phyloP scores from a whole-genome alignment of 108 stramenopile species.

The Parietichytrium sp. region DNA sequence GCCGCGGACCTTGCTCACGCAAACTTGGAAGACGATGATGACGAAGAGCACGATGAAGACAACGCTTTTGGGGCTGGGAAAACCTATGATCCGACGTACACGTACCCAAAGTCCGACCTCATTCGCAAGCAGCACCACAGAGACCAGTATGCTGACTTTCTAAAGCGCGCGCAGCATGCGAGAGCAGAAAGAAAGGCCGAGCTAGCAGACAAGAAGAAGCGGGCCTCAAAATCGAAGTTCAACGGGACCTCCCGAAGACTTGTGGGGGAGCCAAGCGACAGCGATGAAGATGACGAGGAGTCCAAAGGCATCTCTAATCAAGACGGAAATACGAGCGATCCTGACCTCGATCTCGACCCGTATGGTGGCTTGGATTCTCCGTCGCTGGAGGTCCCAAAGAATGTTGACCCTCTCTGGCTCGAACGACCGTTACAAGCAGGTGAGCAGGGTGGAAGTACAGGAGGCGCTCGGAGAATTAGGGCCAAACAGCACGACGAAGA shows the following conservation, averaged over 20 bases:
- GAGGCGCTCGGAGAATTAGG: background rate
- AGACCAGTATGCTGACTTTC: conserved; percentile 41
- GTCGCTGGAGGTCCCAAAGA: conserved; percentile 19
- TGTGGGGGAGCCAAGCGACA: too few species aligned
- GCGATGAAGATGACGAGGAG: background rate
- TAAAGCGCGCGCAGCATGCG: background rate
- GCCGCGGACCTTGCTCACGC: background rate
- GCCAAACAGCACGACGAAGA: conserved; percentile 52
- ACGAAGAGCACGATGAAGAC: background rate
- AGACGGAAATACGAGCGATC: background rate
- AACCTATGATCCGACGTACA: conserved; percentile 24
- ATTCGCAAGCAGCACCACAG: conserved; percentile 39
- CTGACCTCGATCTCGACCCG: conserved; percentile 9
- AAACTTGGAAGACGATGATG: background rate
- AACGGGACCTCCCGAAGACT: too few species aligned
- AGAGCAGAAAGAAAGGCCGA: too few species aligned
- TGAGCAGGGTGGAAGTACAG: background rate
- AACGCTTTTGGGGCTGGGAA: conserved; percentile 13
- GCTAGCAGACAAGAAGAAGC: too few species aligned
- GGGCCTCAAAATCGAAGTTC: too few species aligned
- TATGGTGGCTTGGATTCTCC: conserved; percentile 20
- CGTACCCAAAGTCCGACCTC: background rate
- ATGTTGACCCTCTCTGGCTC: conserved; percentile 20
- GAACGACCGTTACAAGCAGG: background rate
- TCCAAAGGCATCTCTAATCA: background rate